Percentiles rank a stretch among this genome's conserved stretches.
Evolutionary conservation across 2,329 filamentous ascomycete genomes (phyloP).

Genomic region (Pleoardoris graminearum): DNA sequence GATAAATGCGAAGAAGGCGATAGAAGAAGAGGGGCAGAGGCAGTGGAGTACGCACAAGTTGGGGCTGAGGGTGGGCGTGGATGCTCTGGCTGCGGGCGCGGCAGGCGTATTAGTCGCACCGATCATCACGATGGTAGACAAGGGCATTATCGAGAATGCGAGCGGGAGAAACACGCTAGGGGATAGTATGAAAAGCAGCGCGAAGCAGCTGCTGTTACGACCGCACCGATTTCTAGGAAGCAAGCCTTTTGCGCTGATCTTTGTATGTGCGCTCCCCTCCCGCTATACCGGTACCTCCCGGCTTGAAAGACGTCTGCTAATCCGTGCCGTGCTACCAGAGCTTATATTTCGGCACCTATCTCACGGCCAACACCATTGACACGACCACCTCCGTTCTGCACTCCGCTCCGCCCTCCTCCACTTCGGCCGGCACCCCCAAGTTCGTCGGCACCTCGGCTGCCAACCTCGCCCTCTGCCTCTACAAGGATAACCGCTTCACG

Average conservation of each 20-base stretch:
- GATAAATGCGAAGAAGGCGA: constrained; percentile 2
- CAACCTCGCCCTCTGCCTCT: constrained; percentile 83
- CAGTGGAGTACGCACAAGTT: constrained; percentile 78
- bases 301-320: not conserved
- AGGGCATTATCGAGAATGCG: constrained; percentile 81
- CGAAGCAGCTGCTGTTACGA: constrained; percentile 59
- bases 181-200: constrained; percentile 62
- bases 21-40: constrained; percentile 9
- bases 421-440: constrained; percentile 76
- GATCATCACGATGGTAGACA: constrained; percentile 81
- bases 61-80: constrained; percentile 66
- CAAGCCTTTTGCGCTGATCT: constrained; percentile 69
- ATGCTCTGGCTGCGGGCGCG: constrained; percentile 68
- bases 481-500: constrained; percentile 87
- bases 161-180: constrained; percentile 66
- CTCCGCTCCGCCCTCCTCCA: constrained; percentile 58
- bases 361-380: constrained; percentile 86
- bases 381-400: constrained; percentile 70
- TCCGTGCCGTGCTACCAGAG: constrained; percentile 36
- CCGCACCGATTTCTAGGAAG: constrained; percentile 66
- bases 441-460: constrained; percentile 79
- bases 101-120: constrained; percentile 80
- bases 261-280: constrained; percentile 33
- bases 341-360: constrained; percentile 86
- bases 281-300: too few relatives aligned